Percentiles rank a stretch among this genome's conserved stretches.
phyloP scores from a whole-genome alignment of 306 rosid genomes.

The Coriaria nepalensis region DNA sequence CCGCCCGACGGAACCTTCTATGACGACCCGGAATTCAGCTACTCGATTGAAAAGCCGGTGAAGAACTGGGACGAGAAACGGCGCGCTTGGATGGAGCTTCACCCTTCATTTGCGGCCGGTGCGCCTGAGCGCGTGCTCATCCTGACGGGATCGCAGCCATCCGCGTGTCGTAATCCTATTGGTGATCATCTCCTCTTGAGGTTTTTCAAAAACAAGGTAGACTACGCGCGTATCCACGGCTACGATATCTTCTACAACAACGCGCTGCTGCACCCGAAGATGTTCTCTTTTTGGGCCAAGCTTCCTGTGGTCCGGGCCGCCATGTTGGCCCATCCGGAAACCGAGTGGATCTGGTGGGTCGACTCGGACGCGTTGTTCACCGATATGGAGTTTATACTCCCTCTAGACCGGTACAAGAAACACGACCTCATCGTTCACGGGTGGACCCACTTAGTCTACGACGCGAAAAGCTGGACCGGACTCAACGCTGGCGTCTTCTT shows the following conservation, averaged over 20 bases:
- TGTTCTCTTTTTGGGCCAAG: slow-evolving; percentile 71
- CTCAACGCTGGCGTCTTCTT: slow-evolving; percentile 82
- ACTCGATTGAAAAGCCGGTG: slow-evolving; percentile 39
- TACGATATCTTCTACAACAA: slow-evolving; percentile 58
- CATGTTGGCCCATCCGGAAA: slow-evolving; percentile 87
- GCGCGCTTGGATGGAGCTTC: slow-evolving; percentile 37
- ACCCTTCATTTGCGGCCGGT: slow-evolving; percentile 40
- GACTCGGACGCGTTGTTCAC: slow-evolving; percentile 88
- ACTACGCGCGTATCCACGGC: slow-evolving; percentile 66
- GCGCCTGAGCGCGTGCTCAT: slow-evolving; percentile 18
- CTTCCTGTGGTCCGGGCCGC: slow-evolving; percentile 64
- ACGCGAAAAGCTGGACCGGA: slow-evolving; percentile 77
- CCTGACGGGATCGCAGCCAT: slow-evolving; percentile 74
- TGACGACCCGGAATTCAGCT: slow-evolving; percentile 47
- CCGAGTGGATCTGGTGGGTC: slow-evolving; percentile 98
- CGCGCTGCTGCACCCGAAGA: slow-evolving; percentile 45
- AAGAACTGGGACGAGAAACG: slow-evolving; percentile 65
- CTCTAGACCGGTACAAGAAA: slow-evolving; percentile 38
- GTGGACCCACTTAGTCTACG: slow-evolving; percentile 45
- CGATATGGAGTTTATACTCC: slow-evolving; percentile 76
- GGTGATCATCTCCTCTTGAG: slow-evolving; percentile 62
- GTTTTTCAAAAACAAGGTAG: slow-evolving; percentile 75
- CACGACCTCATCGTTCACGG: slow-evolving; percentile 66
- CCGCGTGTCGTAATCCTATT: slow-evolving; percentile 48
- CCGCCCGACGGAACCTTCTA: slow-evolving; percentile 43